Evolutionary conservation across 345 rosid species (phyloP), one percentile per base, ranked within the genome.

Genomic region (Chamaenerion angustifolium): DNA sequence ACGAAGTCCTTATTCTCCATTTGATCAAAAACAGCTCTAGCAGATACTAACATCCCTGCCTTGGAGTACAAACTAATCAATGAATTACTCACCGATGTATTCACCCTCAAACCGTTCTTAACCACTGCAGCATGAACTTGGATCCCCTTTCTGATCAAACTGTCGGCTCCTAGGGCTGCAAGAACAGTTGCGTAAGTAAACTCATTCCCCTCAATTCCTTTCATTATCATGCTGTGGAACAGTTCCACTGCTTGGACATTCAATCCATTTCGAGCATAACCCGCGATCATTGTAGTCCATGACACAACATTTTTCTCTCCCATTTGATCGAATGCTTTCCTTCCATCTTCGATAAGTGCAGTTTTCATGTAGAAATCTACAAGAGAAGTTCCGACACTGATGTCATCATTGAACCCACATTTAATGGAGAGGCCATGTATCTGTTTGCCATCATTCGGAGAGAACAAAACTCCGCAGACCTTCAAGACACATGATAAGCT

Each of bases 201-300:
- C 1, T 83, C 71, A 43, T 79, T 81, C 5, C 95, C 85, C 70
- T 64, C 61, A 37, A 77, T 52, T 12, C 82, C 97, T 63, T 70
- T 80, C 16, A 16, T 55, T 40, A 56, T 79, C 95, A 85, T 83
- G 57, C 63, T 51, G 44, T 25, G 43, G 62, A 89, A 83, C 56
- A 76, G 59, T 15, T 50, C 61, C 45, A 79, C 54, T 17, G 72
- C 85, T 55, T 64, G 76, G 10, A 52, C 65, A 51, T 73, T 73
- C 58, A 65, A 27, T 45, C 79, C 76, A 51, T 66, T 72, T 18
- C 61, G 56, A 0, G 80, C 78, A 58, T 79, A 85, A 49, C 95
- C 94, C 0, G 76, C 54, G 13, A 89, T 68, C 80, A 89, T 48
- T 1, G 95, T 77, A 51, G 97, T 89, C 95, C 97, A 89, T 40